phyloP scores from a whole-genome alignment of 164 flowering plant genomes.

The Pachysandra terminalis region DNA sequence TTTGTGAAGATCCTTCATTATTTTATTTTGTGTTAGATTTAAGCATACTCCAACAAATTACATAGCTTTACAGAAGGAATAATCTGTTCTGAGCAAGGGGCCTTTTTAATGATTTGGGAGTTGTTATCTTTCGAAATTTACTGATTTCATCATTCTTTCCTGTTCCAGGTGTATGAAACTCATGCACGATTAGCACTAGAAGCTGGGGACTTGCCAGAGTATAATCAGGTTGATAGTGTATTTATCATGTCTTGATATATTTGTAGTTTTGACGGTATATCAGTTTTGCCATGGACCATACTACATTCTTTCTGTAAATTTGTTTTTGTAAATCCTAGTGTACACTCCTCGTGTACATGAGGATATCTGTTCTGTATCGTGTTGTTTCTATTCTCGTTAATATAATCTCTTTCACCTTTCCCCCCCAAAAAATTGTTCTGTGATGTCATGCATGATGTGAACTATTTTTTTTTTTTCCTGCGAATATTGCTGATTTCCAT shows the following conservation, averaged over 20 bases:
- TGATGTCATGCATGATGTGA: neutral
- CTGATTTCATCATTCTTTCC: neutral
- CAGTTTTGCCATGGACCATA: neutral
- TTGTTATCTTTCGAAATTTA: neutral
- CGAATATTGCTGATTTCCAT: neutral
- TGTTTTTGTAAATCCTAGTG: too few relatives aligned
- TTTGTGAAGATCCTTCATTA: neutral
- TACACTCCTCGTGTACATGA: too few relatives aligned
- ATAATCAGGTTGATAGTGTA: slow-evolving; percentile 82
- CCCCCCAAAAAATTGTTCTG: neutral
- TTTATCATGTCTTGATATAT: neutral
- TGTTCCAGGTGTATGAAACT: slow-evolving; percentile 92
- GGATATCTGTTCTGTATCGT: too few relatives aligned
- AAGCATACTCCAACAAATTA: neutral
- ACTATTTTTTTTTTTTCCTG: neutral
- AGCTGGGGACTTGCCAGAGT: slow-evolving; percentile 90
- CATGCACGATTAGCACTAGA: slow-evolving; percentile 94
- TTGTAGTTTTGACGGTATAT: neutral
- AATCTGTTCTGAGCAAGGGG: neutral
- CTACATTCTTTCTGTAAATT: too few relatives aligned
- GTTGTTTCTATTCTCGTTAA: too few relatives aligned
- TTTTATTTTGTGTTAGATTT: neutral
- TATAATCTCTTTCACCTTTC: too few relatives aligned
- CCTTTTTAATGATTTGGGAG: neutral
- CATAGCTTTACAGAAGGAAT: neutral